Conservation (phyloP, 148 eudicot genomes). For the Camellia lanceoleosa region DNA sequence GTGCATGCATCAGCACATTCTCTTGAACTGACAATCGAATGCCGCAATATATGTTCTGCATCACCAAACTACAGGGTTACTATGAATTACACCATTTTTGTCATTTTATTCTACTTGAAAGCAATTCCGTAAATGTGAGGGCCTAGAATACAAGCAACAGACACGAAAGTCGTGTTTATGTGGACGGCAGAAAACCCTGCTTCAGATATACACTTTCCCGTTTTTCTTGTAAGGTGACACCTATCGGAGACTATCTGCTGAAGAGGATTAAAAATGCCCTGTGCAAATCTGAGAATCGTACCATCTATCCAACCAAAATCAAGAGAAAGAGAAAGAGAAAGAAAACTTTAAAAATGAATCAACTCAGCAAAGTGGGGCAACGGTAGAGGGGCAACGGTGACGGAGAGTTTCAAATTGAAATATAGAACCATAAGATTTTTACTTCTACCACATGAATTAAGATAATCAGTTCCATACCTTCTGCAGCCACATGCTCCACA, state of each 20-base stretch:
- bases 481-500: slow-evolving; percentile 85
- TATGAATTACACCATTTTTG: neutral
- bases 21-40: neutral
- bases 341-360: neutral
- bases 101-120: slow-evolving; percentile 35
- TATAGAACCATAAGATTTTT: neutral
- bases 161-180: slow-evolving; percentile 35
- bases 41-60: neutral
- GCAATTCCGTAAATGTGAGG: slow-evolving; percentile 82
- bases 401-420: neutral
- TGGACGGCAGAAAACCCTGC: slow-evolving; percentile 73
- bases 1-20: neutral
- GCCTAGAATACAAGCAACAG: slow-evolving; percentile 49
- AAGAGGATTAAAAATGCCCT: slow-evolving; percentile 67
- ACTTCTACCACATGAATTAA: neutral
- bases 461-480: slow-evolving; percentile 39
- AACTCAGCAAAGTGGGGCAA: neutral
- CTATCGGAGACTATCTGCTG: slow-evolving; percentile 73
- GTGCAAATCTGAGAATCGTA: slow-evolving; percentile 49
- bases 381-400: no score
- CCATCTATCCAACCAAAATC: slow-evolving; percentile 52
- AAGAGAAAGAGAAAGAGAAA: neutral
- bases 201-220: slow-evolving; percentile 49
- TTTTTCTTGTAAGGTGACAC: slow-evolving; percentile 77
- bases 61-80: neutral